phyloP scores from a whole-genome alignment of 1,284 basidiomycete species.

The Ganoderma lingzhi region DNA sequence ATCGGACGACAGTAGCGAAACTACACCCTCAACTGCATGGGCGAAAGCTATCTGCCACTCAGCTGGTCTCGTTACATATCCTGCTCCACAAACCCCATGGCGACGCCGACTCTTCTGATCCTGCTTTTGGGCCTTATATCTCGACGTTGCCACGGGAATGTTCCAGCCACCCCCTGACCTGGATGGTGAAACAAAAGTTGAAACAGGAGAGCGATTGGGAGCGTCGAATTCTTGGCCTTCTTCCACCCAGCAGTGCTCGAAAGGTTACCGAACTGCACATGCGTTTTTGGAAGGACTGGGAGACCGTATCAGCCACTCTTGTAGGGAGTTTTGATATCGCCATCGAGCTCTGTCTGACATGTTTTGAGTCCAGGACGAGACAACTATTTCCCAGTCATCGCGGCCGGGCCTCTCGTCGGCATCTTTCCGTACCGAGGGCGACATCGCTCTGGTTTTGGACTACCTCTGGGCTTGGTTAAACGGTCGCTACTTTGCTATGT shows the following conservation, averaged over 20 bases:
- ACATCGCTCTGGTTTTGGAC: conserved; percentile 40
- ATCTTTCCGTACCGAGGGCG: conserved; percentile 14
- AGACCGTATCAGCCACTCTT: conserved; percentile 53
- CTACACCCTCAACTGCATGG: conserved; percentile 53
- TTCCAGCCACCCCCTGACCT: conserved; percentile 77
- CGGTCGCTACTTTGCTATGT: conserved; percentile 51
- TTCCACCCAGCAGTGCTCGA: conserved; percentile 51
- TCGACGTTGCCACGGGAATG: conserved; percentile 76
- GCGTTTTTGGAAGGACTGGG: conserved; percentile 71
- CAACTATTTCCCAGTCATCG: conserved; percentile 18
- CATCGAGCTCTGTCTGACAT: conserved; percentile 8
- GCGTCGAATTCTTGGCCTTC: conserved; percentile 45
- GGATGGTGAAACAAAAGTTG: conserved; percentile 55
- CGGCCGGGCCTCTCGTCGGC: conserved; percentile 11
- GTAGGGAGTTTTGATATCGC: conserved; percentile 45
- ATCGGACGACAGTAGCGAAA: conserved; percentile 66
- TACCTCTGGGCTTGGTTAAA: conserved; percentile 91
- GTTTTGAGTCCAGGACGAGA: conserved; percentile 18
- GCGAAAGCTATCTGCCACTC: conserved; percentile 58
- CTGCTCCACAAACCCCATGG: conserved; percentile 45
- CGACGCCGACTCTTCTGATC: conserved; percentile 55
- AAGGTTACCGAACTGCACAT: conserved; percentile 30
- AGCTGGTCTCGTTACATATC: conserved; percentile 60
- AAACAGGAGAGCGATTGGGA: conserved; percentile 31
- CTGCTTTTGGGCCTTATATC: conserved; percentile 80